Evolutionary conservation across 495 filamentous ascomycete genomes (phyloP).

Genomic region (Neohortaea acidophila): DNA sequence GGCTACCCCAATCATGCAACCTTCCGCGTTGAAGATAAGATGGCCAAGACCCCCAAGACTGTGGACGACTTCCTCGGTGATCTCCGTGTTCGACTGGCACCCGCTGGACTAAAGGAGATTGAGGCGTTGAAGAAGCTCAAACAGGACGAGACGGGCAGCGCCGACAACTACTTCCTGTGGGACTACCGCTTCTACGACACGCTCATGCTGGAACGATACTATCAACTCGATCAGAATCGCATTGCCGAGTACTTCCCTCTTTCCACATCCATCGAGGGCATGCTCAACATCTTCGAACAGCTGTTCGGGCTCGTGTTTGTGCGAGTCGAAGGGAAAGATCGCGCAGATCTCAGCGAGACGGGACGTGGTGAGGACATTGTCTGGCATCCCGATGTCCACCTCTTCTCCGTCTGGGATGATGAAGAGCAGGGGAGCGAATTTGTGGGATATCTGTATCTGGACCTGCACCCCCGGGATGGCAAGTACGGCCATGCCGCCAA

Average conservation of each 20-base stretch:
- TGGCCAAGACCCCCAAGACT: constrained; percentile 82
- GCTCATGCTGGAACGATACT: constrained; percentile 84
- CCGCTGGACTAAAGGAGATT: constrained; percentile 66
- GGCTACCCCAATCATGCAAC: constrained; percentile 88
- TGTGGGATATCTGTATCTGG: constrained; percentile 57
- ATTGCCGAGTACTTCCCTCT: constrained; percentile 93
- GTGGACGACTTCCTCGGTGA: constrained; percentile 76
- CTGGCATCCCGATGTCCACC: constrained; percentile 55
- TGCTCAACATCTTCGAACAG: constrained; percentile 89
- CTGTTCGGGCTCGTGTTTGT: constrained; percentile 87
- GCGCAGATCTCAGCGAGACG: constrained; percentile 38
- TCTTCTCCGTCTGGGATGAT: constrained; percentile 60
- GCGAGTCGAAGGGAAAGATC: constrained; percentile 50
- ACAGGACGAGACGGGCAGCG: constrained; percentile 52
- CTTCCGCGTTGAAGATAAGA: constrained; percentile 88
- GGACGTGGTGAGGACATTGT: constrained; percentile 50
- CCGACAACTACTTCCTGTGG: constrained; percentile 74
- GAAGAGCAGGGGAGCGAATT: constrained; percentile 49
- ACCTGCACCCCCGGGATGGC: constrained; percentile 49
- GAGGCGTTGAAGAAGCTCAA: constrained; percentile 60
- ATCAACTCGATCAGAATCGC: constrained; percentile 69
- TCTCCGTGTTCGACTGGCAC: constrained; percentile 54
- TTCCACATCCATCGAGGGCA: constrained; percentile 64
- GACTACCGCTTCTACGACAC: constrained; percentile 78
- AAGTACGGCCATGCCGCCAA: constrained; percentile 45